Conservation (phyloP, 768 basidiomycete species). For the Collybia sp. region DNA sequence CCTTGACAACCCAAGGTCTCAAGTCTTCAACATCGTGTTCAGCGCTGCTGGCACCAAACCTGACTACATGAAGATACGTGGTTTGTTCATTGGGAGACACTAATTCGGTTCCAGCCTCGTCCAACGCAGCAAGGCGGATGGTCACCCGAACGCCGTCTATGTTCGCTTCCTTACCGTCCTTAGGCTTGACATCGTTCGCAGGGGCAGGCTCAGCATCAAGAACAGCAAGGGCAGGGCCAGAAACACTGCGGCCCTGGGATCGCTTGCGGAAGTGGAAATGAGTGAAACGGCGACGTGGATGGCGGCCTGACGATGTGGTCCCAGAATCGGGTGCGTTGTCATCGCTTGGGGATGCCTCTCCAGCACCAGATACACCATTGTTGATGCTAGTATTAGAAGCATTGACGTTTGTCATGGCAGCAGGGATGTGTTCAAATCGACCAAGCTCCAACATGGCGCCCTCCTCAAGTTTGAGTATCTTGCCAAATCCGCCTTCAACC, state of each 20-base stretch:
- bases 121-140: slow-evolving; percentile 79
- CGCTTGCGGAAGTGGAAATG: slow-evolving; percentile 66
- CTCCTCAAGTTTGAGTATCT: slow-evolving; percentile 66
- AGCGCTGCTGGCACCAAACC: slow-evolving; percentile 49
- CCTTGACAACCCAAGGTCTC: slow-evolving; percentile 87
- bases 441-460: slow-evolving; percentile 79
- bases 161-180: slow-evolving; percentile 42
- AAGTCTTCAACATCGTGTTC: slow-evolving; percentile 47
- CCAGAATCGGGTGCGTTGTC: slow-evolving; percentile 7
- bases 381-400: slow-evolving; percentile 15
- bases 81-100: slow-evolving; percentile 77
- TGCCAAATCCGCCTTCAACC: slow-evolving; percentile 82
- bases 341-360: slow-evolving; percentile 6
- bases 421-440: slow-evolving; percentile 50
- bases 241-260: slow-evolving; percentile 42
- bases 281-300: slow-evolving; percentile 54
- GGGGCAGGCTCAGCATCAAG: slow-evolving; percentile 63
- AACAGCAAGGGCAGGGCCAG: slow-evolving; percentile 76
- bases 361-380: slow-evolving; percentile 4
- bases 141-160: slow-evolving; percentile 71
- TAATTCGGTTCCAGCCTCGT: slow-evolving; percentile 66
- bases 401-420: slow-evolving; percentile 6
- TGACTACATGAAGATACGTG: slow-evolving; percentile 83
- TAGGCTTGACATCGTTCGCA: slow-evolving; percentile 25
- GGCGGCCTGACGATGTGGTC: slow-evolving; percentile 7